Base-by-base conservation (phyloP, 176 grass and related monocot genomes). In the Alopecurus myosuroides region DNA sequence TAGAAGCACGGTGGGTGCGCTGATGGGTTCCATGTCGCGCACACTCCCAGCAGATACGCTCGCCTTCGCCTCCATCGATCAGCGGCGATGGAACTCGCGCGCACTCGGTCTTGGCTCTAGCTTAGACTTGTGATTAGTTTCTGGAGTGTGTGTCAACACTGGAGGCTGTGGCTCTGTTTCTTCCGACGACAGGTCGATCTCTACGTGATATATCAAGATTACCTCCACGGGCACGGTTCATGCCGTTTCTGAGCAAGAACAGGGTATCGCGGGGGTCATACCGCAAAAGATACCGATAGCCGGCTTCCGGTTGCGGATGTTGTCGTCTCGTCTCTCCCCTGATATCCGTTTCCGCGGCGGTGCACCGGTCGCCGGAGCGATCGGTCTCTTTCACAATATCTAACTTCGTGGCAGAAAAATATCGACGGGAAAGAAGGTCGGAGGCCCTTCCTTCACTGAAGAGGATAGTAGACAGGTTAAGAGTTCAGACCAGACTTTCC, bases 1-100 rank as follows among this genome's bases (percentile, higher is more conserved):
- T 20, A 35, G 4, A 11, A 57, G 22, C 29, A 65, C 26, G 6
- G 8, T 74, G 23, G 77, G 37, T 33, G 69, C 28, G 57, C 13
- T 13, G 34, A 89, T 89, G 87, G 77, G 19, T 80, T 74, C 82
- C 82, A 81, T 78, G 77, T 39, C 82, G 57, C 30, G 70, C 77
- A 48, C 69, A 17, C 15, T 37, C 57, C 70, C n/a, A 58, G 60
- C 77, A 85, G 11, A 31, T 23, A 15, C 11, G 17, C 18, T 44
- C 40, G 44, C 82, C 25, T 30, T 81, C 26, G 39, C n/a, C n/a
- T n/a, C n/a, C n/a, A 17, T 49, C 7, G 29, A 64, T 64, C 70
- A 30, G 67, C 56, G 77, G 34, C 18, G 70, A 81, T 50, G 70
- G 29, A 41, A 77, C 72, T n/a, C 29, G 31, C 8, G 12, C 46